Evolutionary conservation across 1,284 basidiomycete genomes (phyloP), one percentile per base, ranked within the genome.

Genomic region (Fomitopsis schrenkii): DNA sequence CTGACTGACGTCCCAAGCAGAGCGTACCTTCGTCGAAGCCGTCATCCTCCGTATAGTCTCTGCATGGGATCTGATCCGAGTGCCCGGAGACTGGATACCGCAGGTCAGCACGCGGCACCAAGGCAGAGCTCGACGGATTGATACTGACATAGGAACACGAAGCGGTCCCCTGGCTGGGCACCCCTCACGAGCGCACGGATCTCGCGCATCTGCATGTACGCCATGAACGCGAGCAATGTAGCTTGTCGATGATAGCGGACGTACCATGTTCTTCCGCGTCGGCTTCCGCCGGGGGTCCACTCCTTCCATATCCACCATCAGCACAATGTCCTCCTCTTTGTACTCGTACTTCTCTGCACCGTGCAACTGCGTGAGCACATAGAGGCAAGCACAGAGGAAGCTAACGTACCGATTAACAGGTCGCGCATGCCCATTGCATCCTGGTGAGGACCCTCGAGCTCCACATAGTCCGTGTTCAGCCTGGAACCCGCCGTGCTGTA

Each of bases 1-100:
- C 30, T 42, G 14, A 6, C 15, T 15, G 9, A 4, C 5, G 6
- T 17, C 9, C 10, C 8, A n/a, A 14, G 7, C 5, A 2, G 38
- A 10, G 15, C 59, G 14, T 44, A 78, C 79, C 75, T 66, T 80
- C 79, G 28, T 80, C 67, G 44, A 61, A 57, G n/a, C 63, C 67
- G 55, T 68, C 67, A 7, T 68, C 66, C 45, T 68, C 66, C 28
- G 60, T 62, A 10, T 56, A 52, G 8, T 55, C 57, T 14, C 38
- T 48, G 45, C 62, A 65, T n/a, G 61, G 59, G 19, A 66, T 56
- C 44, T 68, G 67, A 14, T 58, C 63, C 5, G 65, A 63, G 38
- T 68, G 67, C 12, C 67, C 67, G 5, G 67, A 61, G 33, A 61
- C 66, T 67, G 17, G n/a, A 6, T 10, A 40, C 8, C 5, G 12